Evolutionary conservation across 148 eudicot species (phyloP).

Genomic region (Nepenthes gracilis): DNA sequence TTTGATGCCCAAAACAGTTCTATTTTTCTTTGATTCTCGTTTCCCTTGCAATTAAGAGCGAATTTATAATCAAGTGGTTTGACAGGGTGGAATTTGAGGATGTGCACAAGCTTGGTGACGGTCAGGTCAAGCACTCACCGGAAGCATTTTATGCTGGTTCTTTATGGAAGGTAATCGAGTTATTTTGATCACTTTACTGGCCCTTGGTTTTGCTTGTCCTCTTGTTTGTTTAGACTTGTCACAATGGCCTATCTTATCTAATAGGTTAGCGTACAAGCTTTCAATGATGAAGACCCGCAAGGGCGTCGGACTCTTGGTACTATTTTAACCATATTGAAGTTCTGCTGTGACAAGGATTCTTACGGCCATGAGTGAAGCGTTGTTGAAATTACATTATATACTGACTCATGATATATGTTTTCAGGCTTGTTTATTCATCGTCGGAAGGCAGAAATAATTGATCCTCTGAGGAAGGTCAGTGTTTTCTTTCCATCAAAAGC

Average conservation of each 20-base stretch:
- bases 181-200: not conserved
- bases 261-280: conserved; percentile 96
- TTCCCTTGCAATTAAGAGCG: no score
- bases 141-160: conserved; percentile 99
- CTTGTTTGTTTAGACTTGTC: conserved; percentile 3
- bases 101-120: conserved; percentile 85
- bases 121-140: conserved; percentile 94
- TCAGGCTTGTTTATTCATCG: conserved; percentile 97
- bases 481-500: conserved; percentile 1
- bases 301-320: conserved; percentile 97
- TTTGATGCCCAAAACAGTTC: no score
- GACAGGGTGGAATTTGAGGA: conserved; percentile 89
- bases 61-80: not conserved
- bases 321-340: not conserved
- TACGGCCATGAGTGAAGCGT: not conserved
- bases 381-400: not conserved
- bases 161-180: conserved; percentile 74
- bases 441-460: conserved; percentile 80
- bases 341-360: not conserved
- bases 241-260: conserved; percentile 15
- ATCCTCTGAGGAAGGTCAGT: conserved; percentile 76
- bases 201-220: not conserved
- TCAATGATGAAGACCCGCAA: conserved; percentile 97
- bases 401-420: conserved; percentile 4
- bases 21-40: no score